Percentiles rank a stretch among this genome's conserved stretches.
Evolutionary conservation across 257 asterid species (phyloP).

Genomic region (Henckelia pumila): DNA sequence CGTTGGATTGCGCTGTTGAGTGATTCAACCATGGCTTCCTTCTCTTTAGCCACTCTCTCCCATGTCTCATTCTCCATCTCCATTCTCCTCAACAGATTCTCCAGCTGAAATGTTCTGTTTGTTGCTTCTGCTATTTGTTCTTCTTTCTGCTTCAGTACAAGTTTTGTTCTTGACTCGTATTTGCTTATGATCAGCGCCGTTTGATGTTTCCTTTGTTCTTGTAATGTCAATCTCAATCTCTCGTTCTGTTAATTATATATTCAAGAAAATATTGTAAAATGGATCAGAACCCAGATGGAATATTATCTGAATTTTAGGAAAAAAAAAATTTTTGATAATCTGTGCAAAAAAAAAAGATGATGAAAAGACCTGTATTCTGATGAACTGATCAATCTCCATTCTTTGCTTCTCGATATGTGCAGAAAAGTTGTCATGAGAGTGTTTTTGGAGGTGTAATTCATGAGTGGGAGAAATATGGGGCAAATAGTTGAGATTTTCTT

Average conservation of each 20-base stretch:
- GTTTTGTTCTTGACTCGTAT: constrained; percentile 46
- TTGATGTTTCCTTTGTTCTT: constrained; percentile 54
- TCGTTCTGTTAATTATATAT: constrained; percentile 85
- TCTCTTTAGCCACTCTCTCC: constrained; percentile 55
- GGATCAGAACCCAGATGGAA: background rate
- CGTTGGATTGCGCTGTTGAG: constrained; percentile 50
- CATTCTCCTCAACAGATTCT: constrained; percentile 31
- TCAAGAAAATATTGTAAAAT: background rate
- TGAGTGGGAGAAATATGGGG: background rate
- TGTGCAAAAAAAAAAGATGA: background rate
- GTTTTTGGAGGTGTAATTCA: background rate
- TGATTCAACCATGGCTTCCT: constrained; percentile 45
- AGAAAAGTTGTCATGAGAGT: constrained; percentile 25
- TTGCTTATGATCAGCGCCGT: constrained; percentile 30
- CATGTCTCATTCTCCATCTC: constrained; percentile 57
- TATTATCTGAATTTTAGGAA: too few species aligned
- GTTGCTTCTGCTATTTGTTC: constrained; percentile 48
- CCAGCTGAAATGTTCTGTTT: constrained; percentile 47
- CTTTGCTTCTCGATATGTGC: constrained; percentile 45
- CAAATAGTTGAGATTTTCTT: constrained; percentile 25
- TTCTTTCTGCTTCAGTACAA: constrained; percentile 50
- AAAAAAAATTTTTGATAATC: background rate
- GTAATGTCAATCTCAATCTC: constrained; percentile 47
- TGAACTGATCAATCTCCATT: constrained; percentile 49
- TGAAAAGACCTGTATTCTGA: constrained; percentile 57